phyloP scores from a whole-genome alignment of 2,329 filamentous ascomycete genomes.

The Pestalotiopsis sp. region DNA sequence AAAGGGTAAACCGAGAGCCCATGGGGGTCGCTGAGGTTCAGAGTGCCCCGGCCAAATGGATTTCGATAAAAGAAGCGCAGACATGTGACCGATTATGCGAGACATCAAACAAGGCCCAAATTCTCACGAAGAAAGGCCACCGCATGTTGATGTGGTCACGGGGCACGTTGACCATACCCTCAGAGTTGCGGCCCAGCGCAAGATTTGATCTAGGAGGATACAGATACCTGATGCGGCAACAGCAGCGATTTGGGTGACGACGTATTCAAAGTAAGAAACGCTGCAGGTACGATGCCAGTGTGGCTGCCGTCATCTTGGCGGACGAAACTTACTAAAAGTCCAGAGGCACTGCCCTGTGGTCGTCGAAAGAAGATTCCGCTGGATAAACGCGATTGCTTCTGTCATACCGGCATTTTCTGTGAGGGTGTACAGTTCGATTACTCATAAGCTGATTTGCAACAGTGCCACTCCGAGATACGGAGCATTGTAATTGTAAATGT shows the following conservation, averaged over 20 bases:
- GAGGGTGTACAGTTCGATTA: not conserved
- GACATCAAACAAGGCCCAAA: not conserved
- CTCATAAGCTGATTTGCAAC: not conserved
- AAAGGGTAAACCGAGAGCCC: constrained; percentile 1
- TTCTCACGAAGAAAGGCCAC: not conserved
- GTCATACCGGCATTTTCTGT: not conserved
- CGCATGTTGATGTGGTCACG: not conserved
- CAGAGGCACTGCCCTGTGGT: no score
- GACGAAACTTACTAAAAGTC: not conserved
- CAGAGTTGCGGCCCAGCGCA: not conserved
- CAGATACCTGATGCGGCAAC: not conserved
- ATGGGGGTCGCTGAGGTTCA: not conserved
- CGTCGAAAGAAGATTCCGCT: not conserved
- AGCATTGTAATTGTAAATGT: not conserved
- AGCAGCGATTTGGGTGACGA: not conserved
- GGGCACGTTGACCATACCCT: not conserved
- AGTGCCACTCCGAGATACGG: not conserved
- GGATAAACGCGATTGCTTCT: not conserved
- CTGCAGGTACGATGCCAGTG: not conserved
- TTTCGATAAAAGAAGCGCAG: not conserved
- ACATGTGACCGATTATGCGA: not conserved
- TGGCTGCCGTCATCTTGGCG: not conserved
- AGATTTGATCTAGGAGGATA: not conserved
- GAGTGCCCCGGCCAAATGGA: not conserved
- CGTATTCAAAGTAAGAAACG: not conserved